Evolutionary conservation across 1,284 basidiomycete genomes (phyloP).

Genomic region (Vanrija sp.): DNA sequence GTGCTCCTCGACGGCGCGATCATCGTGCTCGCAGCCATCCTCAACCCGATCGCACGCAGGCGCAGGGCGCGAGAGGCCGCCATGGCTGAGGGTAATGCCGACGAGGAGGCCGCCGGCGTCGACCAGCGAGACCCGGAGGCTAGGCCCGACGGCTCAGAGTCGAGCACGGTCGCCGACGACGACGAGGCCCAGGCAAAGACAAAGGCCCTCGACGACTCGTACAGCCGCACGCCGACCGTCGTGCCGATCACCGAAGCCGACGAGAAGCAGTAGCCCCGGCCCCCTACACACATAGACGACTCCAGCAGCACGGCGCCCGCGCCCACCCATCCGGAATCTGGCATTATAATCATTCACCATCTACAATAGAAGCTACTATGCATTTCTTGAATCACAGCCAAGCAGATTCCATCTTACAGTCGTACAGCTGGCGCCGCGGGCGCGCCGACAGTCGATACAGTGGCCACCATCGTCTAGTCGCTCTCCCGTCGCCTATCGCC

Average conservation of each 20-base stretch:
- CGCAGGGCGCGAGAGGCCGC: constrained; percentile 18
- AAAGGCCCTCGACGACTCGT: not conserved
- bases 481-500: not conserved
- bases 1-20: constrained; percentile 60
- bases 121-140: no score
- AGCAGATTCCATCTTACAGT: not conserved
- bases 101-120: no score
- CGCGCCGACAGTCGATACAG: not conserved
- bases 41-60: constrained; percentile 56
- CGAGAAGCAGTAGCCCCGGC: not conserved
- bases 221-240: not conserved
- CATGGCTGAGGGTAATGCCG: not conserved
- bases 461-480: not conserved
- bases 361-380: not conserved
- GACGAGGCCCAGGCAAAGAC: not conserved
- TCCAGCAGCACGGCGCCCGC: no score
- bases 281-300: no score
- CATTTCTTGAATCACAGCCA: not conserved
- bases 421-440: no score
- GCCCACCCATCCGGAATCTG: not conserved
- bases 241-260: not conserved
- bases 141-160: not conserved
- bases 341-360: not conserved
- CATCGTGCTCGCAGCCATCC: constrained; percentile 57
- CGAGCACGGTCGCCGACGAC: not conserved